These are phyloP conservation scores for Eutypella sp. DNA, from an alignment of 2,329 filamentous ascomycete species.

Conservation along the genomic window DNA sequence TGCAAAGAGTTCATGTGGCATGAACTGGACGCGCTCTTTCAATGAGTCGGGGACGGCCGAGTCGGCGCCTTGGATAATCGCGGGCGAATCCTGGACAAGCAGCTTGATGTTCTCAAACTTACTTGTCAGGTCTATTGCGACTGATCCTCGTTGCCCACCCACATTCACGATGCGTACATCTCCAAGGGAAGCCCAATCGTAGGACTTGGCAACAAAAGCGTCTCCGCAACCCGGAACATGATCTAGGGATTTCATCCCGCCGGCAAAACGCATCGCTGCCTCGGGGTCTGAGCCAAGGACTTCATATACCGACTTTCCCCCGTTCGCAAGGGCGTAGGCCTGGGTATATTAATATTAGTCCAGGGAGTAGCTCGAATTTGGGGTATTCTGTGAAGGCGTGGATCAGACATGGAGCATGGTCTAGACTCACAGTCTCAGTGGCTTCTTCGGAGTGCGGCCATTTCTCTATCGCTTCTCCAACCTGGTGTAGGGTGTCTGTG, in stretches of 20 bases:
- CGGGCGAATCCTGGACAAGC: slow-evolving; percentile 17
- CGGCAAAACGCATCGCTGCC: slow-evolving; percentile 9
- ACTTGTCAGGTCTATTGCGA: slow-evolving; percentile 16
- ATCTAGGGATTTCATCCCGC: slow-evolving; percentile 10
- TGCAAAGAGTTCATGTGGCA: slow-evolving; percentile 17
- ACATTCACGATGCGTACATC: slow-evolving; percentile 14
- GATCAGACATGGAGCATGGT: slow-evolving; percentile 8
- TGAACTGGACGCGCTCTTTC: slow-evolving; percentile 17
- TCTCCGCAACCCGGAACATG: slow-evolving; percentile 11
- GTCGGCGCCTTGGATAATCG: slow-evolving; percentile 14
- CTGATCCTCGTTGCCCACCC: slow-evolving; percentile 14
- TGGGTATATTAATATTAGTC: slow-evolving; percentile 10
- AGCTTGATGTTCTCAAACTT: slow-evolving; percentile 14
- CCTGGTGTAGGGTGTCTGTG: slow-evolving; percentile 9
- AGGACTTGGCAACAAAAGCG: slow-evolving; percentile 9
- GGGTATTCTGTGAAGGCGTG: not conserved
- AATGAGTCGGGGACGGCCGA: slow-evolving; percentile 11
- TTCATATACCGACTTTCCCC: slow-evolving; percentile 9
- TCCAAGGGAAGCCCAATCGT: slow-evolving; percentile 21
- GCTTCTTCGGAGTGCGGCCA: slow-evolving; percentile 18
- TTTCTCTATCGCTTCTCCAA: slow-evolving; percentile 16
- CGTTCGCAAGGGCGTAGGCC: slow-evolving; percentile 15
- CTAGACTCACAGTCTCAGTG: slow-evolving; percentile 16
- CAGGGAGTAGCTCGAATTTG: slow-evolving; percentile 1
- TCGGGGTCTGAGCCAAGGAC: slow-evolving; percentile 6